These are phyloP conservation scores for Alternaria solani DNA, from an alignment of 2,329 filamentous ascomycete genomes.

Conservation along the genomic window DNA sequence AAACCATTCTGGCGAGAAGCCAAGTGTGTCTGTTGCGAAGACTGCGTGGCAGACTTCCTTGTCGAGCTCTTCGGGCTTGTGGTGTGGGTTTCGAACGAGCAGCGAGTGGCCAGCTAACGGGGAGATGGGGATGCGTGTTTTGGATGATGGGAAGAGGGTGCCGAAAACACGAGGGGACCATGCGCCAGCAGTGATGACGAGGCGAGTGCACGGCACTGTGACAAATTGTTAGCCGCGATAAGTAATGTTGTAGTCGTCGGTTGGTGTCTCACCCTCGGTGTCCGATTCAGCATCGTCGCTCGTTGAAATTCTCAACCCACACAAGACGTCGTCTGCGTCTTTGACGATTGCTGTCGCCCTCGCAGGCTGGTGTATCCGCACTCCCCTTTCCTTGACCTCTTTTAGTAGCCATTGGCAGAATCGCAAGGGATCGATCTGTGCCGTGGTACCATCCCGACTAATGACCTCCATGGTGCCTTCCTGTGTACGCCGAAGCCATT, in stretches of 20 bases:
- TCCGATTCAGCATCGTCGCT: constrained; percentile 10
- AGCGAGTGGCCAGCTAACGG: constrained; percentile 76
- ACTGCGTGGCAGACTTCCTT: constrained; percentile 68
- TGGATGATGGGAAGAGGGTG: constrained; percentile 68
- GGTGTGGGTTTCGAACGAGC: constrained; percentile 68
- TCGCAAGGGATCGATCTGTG: constrained; percentile 73
- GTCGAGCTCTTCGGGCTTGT: constrained; percentile 55
- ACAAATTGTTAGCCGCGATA: constrained; percentile 20
- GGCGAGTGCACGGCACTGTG: constrained; percentile 67
- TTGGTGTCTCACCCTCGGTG: constrained; percentile 15
- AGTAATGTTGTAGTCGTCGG: background rate
- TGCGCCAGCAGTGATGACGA: constrained; percentile 73
- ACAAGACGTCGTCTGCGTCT: constrained; percentile 61
- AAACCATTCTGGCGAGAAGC: constrained; percentile 76
- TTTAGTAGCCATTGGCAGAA: constrained; percentile 72
- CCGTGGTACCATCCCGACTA: constrained; percentile 66
- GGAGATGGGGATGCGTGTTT: constrained; percentile 63
- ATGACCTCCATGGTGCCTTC: constrained; percentile 69
- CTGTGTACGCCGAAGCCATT: constrained; percentile 66
- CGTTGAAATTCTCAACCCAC: constrained; percentile 55
- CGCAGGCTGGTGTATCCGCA: constrained; percentile 71
- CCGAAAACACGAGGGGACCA: constrained; percentile 75
- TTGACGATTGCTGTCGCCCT: constrained; percentile 61
- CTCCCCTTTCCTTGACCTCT: constrained; percentile 66
- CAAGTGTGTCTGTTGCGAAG: constrained; percentile 66